phyloP scores from a whole-genome alignment of 2,329 filamentous ascomycete species.

The Beauveria sp. region DNA sequence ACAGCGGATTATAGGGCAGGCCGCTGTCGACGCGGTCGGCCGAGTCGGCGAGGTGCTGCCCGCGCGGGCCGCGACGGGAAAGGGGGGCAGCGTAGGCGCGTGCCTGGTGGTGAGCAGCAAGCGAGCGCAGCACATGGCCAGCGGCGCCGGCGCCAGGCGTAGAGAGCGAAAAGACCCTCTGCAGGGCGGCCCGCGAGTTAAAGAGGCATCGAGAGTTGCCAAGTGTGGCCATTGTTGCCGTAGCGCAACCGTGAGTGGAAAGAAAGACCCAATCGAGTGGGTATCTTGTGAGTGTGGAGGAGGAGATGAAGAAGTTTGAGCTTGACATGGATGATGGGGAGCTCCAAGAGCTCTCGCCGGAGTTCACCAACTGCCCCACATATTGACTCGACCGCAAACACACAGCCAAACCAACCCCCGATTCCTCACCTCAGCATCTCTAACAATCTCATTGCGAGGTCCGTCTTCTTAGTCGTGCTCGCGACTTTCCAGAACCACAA shows the following conservation, averaged over 20 bases:
- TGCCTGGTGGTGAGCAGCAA: conserved; percentile 5
- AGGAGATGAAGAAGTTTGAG: conserved; percentile 7
- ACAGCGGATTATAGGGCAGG: conserved; percentile 25
- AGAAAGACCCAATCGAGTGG: background rate
- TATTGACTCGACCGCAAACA: too few relatives aligned
- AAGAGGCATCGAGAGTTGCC: conserved; percentile 30
- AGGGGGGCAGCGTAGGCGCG: conserved; percentile 14
- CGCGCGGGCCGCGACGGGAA: conserved; percentile 9
- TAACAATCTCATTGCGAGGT: background rate
- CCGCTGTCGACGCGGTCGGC: conserved; percentile 14
- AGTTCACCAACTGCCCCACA: background rate
- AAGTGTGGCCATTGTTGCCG: conserved; percentile 22
- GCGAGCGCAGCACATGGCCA: conserved; percentile 9
- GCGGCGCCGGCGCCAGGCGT: conserved; percentile 12
- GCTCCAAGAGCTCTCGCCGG: background rate
- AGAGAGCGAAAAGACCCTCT: conserved; percentile 36
- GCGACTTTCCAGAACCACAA: background rate
- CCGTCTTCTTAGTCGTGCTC: too few relatives aligned
- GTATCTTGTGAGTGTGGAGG: background rate
- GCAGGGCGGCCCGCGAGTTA: conserved; percentile 38
- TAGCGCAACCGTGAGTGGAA: too few relatives aligned
- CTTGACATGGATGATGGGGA: background rate
- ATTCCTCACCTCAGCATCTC: background rate
- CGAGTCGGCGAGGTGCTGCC: background rate
- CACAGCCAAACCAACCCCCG: too few relatives aligned